A percentile compares a stretch with the other conserved stretches of the same genome.
These are phyloP conservation scores for Phenoliferia sp. DNA, from an alignment of 1,284 basidiomycete species.

Conservation along the genomic window DNA sequence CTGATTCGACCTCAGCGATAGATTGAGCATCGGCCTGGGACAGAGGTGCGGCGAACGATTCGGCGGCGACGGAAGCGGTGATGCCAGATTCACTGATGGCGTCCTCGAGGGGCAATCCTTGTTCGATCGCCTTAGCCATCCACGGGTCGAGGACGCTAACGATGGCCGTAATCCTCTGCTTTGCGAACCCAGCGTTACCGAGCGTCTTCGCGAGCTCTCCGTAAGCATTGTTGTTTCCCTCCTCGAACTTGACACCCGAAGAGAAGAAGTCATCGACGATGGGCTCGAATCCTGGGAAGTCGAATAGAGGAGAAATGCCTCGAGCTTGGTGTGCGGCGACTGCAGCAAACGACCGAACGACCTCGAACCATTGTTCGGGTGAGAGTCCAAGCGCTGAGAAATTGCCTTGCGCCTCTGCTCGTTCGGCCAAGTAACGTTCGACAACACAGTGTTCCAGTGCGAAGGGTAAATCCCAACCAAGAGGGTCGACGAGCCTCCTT, in stretches of 20 bases:
- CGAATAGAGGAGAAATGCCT: slow-evolving; percentile 4
- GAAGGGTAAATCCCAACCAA: background rate
- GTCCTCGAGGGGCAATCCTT: background rate
- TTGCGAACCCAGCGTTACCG: slow-evolving; percentile 1
- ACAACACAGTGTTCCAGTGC: slow-evolving; percentile 8
- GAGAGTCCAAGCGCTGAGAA: background rate
- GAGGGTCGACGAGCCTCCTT: slow-evolving; percentile 10
- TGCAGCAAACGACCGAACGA: slow-evolving; percentile 25
- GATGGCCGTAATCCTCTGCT: slow-evolving; percentile 7
- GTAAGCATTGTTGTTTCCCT: slow-evolving; percentile 14
- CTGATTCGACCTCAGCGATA: slow-evolving; percentile 8
- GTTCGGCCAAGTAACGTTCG: slow-evolving; percentile 16
- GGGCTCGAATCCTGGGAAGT: slow-evolving; percentile 25
- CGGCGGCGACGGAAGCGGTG: slow-evolving; percentile 16
- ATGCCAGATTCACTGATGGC: slow-evolving; percentile 11
- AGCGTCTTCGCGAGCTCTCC: slow-evolving; percentile 13
- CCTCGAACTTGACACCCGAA: slow-evolving; percentile 8
- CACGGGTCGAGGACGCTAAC: slow-evolving; percentile 27
- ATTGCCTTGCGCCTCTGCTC: background rate
- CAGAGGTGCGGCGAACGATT: slow-evolving; percentile 12
- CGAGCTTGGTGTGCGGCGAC: slow-evolving; percentile 1
- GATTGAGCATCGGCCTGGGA: background rate
- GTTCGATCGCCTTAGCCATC: slow-evolving; percentile 18
- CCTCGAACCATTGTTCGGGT: slow-evolving; percentile 26
- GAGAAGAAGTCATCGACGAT: slow-evolving; percentile 25